These are phyloP conservation scores for Lepidium didymum DNA, from an alignment of 345 rosid species.

Conservation along the genomic window DNA sequence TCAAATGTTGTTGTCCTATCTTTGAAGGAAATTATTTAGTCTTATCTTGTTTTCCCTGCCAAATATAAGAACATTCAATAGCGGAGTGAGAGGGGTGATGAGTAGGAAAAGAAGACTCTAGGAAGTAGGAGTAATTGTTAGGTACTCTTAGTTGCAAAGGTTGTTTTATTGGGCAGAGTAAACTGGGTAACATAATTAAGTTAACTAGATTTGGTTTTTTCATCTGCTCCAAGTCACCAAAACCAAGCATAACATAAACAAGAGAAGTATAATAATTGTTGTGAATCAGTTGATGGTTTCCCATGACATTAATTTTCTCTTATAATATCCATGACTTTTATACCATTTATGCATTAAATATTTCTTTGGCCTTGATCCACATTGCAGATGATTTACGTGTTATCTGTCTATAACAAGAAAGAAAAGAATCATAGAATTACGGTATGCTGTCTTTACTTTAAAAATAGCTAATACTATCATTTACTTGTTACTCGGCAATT, in stretches of 20 bases:
- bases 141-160: slow-evolving; percentile 1
- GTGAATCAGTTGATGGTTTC: slow-evolving; percentile 2
- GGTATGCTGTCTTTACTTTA: slow-evolving; percentile 38
- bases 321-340: not conserved
- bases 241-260: not conserved
- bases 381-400: slow-evolving; percentile 91
- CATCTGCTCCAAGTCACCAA: not conserved
- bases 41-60: not conserved
- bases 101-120: not conserved
- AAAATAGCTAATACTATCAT: not conserved
- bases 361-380: slow-evolving; percentile 1
- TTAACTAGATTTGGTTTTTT: not conserved
- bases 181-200: not conserved
- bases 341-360: not conserved
- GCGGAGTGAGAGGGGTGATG: not conserved
- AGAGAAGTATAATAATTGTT: not conserved
- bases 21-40: not conserved
- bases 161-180: not conserved
- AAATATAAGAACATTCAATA: not conserved
- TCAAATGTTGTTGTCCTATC: not conserved
- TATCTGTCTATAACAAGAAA: slow-evolving; percentile 87
- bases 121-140: slow-evolving; percentile 8
- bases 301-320: not conserved
- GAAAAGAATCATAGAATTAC: slow-evolving; percentile 83
- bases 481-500: not conserved